Conservation (phyloP, 2,329 filamentous ascomycete species). For the Balansia obtecta region DNA sequence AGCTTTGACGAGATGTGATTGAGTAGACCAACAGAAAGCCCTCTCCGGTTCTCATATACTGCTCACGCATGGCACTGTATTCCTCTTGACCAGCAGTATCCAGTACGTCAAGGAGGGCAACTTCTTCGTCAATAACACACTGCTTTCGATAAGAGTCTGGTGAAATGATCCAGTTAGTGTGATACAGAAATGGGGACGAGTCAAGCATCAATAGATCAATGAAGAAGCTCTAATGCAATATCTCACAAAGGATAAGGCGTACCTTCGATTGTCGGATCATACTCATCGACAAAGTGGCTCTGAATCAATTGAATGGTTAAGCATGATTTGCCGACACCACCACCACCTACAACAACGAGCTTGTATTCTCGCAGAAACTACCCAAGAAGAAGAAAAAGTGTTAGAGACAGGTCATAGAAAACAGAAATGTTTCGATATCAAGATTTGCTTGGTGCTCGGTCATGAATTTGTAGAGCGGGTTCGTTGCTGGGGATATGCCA, state of each 20-base stretch:
- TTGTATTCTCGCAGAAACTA: constrained; percentile 89
- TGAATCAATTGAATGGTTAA: constrained; percentile 94
- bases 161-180: constrained; percentile 9
- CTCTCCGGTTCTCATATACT: constrained; percentile 99
- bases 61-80: constrained; percentile 98
- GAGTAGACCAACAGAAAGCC: constrained; percentile 97
- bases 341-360: constrained; percentile 91
- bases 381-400: not conserved
- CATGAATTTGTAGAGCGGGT: not conserved
- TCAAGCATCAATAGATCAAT: not conserved
- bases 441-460: not conserved
- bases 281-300: constrained; percentile 98
- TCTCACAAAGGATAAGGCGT: constrained; percentile 1
- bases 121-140: constrained; percentile 96
- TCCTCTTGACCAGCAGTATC: constrained; percentile 98
- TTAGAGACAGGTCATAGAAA: too few species aligned
- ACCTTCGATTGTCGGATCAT: constrained; percentile 99
- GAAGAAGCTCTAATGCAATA: not conserved
- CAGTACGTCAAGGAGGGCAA: constrained; percentile 91
- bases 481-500: not conserved
- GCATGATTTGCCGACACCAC: constrained; percentile 98
- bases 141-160: constrained; percentile 99
- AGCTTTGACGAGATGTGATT: constrained; percentile 93
- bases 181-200: not conserved
- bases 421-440: too few species aligned